Conservation (phyloP, 73 alveolate species). For the Tetrahymena thermophila region DNA sequence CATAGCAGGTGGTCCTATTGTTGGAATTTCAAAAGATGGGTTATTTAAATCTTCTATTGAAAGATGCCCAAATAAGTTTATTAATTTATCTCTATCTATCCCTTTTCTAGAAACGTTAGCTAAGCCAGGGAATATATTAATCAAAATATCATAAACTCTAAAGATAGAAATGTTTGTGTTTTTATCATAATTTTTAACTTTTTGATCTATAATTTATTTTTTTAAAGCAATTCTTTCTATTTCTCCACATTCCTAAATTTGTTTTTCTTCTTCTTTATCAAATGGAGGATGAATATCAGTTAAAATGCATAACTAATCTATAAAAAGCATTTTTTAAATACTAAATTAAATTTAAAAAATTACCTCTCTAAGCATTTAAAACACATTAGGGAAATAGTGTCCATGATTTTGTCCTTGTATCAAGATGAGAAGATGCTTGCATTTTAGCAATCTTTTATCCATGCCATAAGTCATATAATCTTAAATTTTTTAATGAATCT, state of each 20-base stretch:
- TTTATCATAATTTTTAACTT: neutral
- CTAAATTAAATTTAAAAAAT: neutral
- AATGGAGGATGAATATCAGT: neutral
- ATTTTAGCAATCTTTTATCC: conserved; percentile 35
- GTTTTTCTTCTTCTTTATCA: neutral
- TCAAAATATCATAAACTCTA: conserved; percentile 26
- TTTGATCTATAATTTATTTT: neutral
- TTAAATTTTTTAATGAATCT: conserved; percentile 10
- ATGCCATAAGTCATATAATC: conserved; percentile 46
- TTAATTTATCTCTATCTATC: conserved; percentile 23
- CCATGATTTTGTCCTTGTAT: conserved; percentile 28
- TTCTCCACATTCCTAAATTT: neutral
- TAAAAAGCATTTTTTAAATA: neutral
- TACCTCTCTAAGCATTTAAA: conserved; percentile 7
- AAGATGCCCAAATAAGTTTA: conserved; percentile 22
- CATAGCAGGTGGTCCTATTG: neutral
- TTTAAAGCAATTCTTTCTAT: neutral
- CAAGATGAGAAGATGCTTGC: conserved; percentile 8
- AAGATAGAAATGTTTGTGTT: conserved; percentile 15
- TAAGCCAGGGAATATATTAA: conserved; percentile 28
- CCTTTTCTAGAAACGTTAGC: conserved; percentile 39
- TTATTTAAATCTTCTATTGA: conserved; percentile 12
- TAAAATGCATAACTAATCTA: neutral
- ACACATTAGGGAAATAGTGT: neutral
- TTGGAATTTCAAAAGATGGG: conserved; percentile 34